Conservation (phyloP, 164 flowering plant species). For the Tinospora cordifolia region DNA sequence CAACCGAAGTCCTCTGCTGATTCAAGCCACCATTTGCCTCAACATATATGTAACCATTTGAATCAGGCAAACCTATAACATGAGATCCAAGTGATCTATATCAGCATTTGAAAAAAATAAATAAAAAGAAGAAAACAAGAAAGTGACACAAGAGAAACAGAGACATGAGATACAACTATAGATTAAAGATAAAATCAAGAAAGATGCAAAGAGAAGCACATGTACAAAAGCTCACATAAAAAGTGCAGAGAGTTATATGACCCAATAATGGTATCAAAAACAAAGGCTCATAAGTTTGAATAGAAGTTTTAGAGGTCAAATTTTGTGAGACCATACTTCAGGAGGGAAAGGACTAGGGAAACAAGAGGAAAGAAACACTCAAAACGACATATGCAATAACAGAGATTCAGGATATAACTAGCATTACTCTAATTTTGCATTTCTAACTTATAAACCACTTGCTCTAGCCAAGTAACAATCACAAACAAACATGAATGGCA, state of each 20-base stretch:
- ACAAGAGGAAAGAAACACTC: neutral
- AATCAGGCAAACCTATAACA: constrained; percentile 66
- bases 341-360: no score
- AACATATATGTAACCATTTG: constrained; percentile 85
- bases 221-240: no score
- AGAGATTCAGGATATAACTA: neutral
- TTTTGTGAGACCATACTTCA: neutral
- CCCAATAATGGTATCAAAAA: no score
- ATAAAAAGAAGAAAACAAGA: constrained; percentile 7
- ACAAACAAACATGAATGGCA: no score
- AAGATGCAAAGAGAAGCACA: neutral
- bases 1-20: constrained; percentile 94
- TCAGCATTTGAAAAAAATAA: constrained; percentile 9
- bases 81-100: constrained; percentile 10
- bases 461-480: neutral
- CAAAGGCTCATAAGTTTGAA: neutral
- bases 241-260: no score
- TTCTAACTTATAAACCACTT: neutral
- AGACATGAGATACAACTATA: neutral
- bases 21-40: constrained; percentile 99
- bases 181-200: neutral
- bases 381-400: no score
- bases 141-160: neutral
- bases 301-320: neutral
- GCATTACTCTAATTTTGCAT: neutral